Conservation (phyloP, 75 land plant genomes). For the Pinus taeda region DNA sequence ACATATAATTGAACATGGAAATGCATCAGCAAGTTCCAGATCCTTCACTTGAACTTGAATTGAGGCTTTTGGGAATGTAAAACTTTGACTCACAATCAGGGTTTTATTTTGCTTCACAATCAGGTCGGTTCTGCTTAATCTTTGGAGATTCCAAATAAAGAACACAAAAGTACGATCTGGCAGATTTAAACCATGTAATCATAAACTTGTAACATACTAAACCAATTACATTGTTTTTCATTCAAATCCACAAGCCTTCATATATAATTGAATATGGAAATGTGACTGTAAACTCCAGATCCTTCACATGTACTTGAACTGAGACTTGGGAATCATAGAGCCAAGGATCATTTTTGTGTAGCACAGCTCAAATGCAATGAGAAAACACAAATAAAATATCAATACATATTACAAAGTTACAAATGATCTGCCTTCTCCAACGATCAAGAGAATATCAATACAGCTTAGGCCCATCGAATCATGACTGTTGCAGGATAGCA, state of each 20-base stretch:
- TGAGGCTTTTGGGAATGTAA: not conserved
- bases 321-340: not conserved
- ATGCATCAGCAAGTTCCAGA: not conserved
- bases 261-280: not conserved
- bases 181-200: not conserved
- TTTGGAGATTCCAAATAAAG: not conserved
- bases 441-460: not conserved
- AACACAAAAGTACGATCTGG: not conserved
- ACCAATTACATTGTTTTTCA: not conserved
- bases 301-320: not conserved
- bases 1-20: not conserved
- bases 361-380: not conserved
- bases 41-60: not conserved
- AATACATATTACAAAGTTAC: conserved; percentile 4
- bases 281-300: not conserved
- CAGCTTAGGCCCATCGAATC: not conserved
- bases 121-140: conserved; percentile 3
- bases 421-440: conserved; percentile 4
- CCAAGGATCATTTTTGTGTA: conserved; percentile 4
- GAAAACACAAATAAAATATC: conserved; percentile 1
- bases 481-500: not conserved
- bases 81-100: not conserved
- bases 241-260: not conserved
- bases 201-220: not conserved
- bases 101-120: not conserved